Evolutionary conservation across 169 alveolate genomes (phyloP), one percentile per base, ranked within the genome.

Genomic region (Eimeria acervulina): DNA sequence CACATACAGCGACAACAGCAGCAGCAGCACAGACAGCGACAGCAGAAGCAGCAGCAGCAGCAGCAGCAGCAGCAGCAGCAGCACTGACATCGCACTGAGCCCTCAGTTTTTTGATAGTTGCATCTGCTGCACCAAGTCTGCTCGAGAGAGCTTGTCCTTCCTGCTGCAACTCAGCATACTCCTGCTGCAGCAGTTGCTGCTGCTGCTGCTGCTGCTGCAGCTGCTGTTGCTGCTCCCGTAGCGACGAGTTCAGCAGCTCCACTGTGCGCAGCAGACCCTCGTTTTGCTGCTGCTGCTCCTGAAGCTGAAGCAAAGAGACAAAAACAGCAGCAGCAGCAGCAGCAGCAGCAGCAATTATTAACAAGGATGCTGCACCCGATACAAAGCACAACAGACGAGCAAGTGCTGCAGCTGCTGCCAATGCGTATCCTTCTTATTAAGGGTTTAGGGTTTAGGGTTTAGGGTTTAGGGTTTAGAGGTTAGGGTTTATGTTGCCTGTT

Each of bases 181-280:
- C 89, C 63, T 78, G 89, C 89, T 78, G 89, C 55, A 47, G 55
- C 55, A 47, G 55, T 12, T 47, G 55, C 55, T 47, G 55, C 55
- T 47, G 19, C 12, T 47, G 55, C 89, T 78, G 42, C 89, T 78
- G 89, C 89, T 78, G 89, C 89, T 78, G 66, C 63, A 78, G 23
- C 89, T 78, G 38, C 89, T 78, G 66, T 31, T 78, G 89, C 59
- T 78, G 63, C 63, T 78, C 89, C 63, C 89, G 89, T n/a, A 78
- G 89, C 66, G 89, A 78, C 33, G 63, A 59, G 23, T 78, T 78
- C 59, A 78, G 89, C 89, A 78, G 63, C 89, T 78, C 89, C 8
- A 78, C 13, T 1, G 89, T 78, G 36, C 89, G 59, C 66, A 78
- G 89, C 89, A 78, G 38, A 31, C 38, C 89, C 63, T 78, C 28